These are phyloP conservation scores for Globisporangium spiculum DNA, from an alignment of 352 stramenopile genomes.

Conservation along the genomic window DNA sequence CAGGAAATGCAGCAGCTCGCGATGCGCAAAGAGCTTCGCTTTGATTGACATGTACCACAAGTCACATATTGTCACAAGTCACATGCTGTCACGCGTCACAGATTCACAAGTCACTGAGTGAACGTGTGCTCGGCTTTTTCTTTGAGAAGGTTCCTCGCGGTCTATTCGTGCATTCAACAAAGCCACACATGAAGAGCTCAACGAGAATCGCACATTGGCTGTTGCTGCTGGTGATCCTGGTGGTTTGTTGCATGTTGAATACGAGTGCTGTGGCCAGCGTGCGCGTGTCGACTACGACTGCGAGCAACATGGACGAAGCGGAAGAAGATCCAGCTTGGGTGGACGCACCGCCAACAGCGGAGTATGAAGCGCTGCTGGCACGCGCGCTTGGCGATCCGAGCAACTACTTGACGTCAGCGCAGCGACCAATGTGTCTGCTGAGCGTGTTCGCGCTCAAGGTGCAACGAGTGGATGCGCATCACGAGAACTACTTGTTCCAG, in stretches of 20 bases:
- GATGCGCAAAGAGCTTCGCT: constrained; percentile 7
- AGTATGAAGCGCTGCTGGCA: not conserved
- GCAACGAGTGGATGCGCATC: not conserved
- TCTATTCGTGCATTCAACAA: not conserved
- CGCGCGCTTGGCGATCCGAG: not conserved
- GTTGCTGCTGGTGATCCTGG: not conserved
- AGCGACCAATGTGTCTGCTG: constrained; percentile 1
- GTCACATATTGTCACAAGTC: not conserved
- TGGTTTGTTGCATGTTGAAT: not conserved
- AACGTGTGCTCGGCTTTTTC: not conserved
- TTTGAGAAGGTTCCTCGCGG: not conserved
- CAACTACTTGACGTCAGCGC: constrained; percentile 4
- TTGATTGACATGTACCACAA: constrained; percentile 13
- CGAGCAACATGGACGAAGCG: not conserved
- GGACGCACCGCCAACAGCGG: not conserved
- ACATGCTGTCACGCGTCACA: not conserved
- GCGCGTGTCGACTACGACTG: not conserved
- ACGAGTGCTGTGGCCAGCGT: not conserved
- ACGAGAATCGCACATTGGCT: not conserved
- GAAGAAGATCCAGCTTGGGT: not conserved
- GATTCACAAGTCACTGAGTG: not conserved
- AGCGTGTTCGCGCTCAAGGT: not conserved
- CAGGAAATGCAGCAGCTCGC: constrained; percentile 18
- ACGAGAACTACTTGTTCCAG: constrained; percentile 3
- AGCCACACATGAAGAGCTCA: not conserved